Evolutionary conservation across 2,329 filamentous ascomycete species (phyloP), one percentile per base, ranked within the genome.

Genomic region (Pseudopyricularia javanii): DNA sequence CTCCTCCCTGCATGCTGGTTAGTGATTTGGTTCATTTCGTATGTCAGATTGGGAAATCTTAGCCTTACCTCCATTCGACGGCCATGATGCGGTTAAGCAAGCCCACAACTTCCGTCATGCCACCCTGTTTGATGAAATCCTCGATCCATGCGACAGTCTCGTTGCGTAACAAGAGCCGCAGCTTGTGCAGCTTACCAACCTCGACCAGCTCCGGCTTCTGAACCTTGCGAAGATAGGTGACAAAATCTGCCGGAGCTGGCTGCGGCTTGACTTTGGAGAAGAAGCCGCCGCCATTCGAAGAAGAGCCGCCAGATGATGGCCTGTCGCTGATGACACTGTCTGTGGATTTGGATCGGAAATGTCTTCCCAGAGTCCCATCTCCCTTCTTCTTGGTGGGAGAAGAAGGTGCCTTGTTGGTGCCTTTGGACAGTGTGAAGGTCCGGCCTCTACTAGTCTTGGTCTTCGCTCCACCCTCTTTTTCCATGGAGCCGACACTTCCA

Each of bases 71-170:
- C 91, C 93, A 98, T 67, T 97, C 93, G 33, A 98, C 84, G 51
- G 86, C 86, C 79, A 96, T 90, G 60, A 91, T 95, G n/a, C 91
- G 82, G 66, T 95, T 85, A 49, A 97, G 74, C 53, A 97, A 72
- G 37, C 80, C 82, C 34, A 96, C 86, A 57, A 97, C 87, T 66
- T 96, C 89, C 59, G 86, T 80, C 90, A 97, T 95, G 20, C 93
- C 93, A 15, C 88, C 90, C 57, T 91, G 83, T 40, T 82, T 78
- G 60, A 97, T 88, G 65, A 97, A 98, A 12, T 83, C 80, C 64
- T 97, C 89, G 3, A 94, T 94, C 93, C 93, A 98, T 12, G 86
- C 81, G 6, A 98, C 89, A 0, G 91, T 95, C 71, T 98, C 93
- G 62, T 97, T 97, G 17, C 93, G 83, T 52, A 98, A 75, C 51